Base-by-base conservation (phyloP, 2,329 filamentous ascomycete species). In the Sclerotiophoma versabilis region DNA sequence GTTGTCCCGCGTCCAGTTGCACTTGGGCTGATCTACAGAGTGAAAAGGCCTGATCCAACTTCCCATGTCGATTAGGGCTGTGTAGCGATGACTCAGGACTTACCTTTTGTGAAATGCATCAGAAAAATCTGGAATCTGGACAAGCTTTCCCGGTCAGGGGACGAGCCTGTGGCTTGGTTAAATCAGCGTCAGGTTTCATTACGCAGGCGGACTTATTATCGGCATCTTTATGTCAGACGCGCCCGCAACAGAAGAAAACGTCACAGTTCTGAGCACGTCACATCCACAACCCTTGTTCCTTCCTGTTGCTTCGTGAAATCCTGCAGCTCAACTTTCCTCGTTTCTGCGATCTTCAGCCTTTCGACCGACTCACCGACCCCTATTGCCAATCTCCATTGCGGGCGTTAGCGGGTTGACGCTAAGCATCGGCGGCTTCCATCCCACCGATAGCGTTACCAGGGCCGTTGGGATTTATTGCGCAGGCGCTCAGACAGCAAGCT, bases 361-460 rank as follows among this genome's bases (percentile, higher is more conserved):
- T 36, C 12, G 6, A 34, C 37, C 44, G 45, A 45, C 39, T 45
- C 34, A 49, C 51, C 36, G 19, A 27, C 20, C 39, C 29, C 23
- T 26, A 37, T 49, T 41, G 41, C 39, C 41, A 54, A 54, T 49
- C 34, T 41, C 46, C 45, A 54, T 33, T 45, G 33, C 44, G 41
- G 51, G 41, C 51, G 15, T 49, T 49, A 49, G 44, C 38, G 44
- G 44, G 39, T 33, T 39, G 33, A 49, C 43, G 38, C 44, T 34
- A 38, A 36, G 45, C 39, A 39, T 54, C 51, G 51, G 51, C 39
- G 45, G 32, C 39, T 45, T 26, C 7, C 9, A 36, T 34, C 33
- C 33, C 29, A 54, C 45, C 51, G 51, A 54, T 54, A 54, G 45
- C 51, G 38, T 41, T 41, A 20, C 45, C 39, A 49, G 45, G 51